A percentile compares a stretch with the other conserved stretches of the same genome.
phyloP scores from a whole-genome alignment of 139 green algal species.

The Yamagishiella unicocca region DNA sequence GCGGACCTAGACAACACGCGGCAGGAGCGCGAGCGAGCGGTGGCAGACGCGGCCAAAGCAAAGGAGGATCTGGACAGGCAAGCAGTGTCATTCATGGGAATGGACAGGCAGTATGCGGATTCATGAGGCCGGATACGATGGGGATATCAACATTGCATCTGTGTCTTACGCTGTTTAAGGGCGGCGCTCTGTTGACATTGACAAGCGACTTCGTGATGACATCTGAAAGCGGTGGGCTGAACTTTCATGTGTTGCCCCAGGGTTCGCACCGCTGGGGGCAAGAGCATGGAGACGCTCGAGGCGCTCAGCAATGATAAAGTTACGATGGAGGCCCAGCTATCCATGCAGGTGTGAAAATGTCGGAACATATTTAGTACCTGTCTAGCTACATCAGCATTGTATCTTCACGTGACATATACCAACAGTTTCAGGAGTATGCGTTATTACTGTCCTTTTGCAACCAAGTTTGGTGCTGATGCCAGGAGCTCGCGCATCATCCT shows the following conservation, averaged over 20 bases:
- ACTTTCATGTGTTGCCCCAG: too few relatives aligned
- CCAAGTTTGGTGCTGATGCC: too few relatives aligned
- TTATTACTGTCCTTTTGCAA: too few relatives aligned
- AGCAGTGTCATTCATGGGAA: too few relatives aligned
- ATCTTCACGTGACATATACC: background rate
- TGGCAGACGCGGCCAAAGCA: conserved; percentile 28
- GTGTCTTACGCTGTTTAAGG: too few relatives aligned
- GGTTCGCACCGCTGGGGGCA: conserved; percentile 50
- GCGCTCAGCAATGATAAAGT: conserved; percentile 68
- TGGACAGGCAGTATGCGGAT: too few relatives aligned
- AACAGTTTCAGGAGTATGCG: background rate
- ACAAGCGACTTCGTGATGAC: too few relatives aligned
- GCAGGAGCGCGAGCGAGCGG: conserved; percentile 52
- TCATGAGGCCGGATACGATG: too few relatives aligned
- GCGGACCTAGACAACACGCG: conserved; percentile 62
- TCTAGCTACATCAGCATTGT: background rate
- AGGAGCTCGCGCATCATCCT: too few relatives aligned
- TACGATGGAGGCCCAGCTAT: conserved; percentile 69
- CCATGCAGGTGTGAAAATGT: conserved; percentile 51
- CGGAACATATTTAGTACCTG: background rate
- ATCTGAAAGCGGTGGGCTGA: too few relatives aligned
- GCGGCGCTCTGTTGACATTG: too few relatives aligned
- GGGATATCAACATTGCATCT: too few relatives aligned
- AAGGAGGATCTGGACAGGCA: conserved; percentile 54
- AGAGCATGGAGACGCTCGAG: conserved; percentile 67